Evolutionary conservation across 345 rosid genomes (phyloP).

Genomic region (Diplotaxis tenuifolia): DNA sequence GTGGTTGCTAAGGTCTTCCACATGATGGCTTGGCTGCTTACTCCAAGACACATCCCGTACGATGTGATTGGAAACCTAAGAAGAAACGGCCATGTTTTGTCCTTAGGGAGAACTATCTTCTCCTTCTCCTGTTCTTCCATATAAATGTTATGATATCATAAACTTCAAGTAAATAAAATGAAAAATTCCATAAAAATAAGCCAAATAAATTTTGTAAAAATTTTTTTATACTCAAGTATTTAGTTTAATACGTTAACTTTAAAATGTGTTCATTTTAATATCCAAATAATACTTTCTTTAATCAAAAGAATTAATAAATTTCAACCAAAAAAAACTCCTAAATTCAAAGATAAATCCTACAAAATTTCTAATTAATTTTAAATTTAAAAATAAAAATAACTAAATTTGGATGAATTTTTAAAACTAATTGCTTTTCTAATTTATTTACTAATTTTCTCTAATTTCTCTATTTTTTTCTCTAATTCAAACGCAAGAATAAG

Average conservation of each 20-base stretch:
- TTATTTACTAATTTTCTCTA: too few species aligned
- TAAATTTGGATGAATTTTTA: too few species aligned
- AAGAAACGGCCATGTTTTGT: constrained; percentile 89
- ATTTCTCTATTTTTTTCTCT: too few species aligned
- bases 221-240: too few species aligned
- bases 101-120: constrained; percentile 68
- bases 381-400: too few species aligned
- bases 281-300: too few species aligned
- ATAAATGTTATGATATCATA: not conserved
- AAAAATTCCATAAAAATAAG: not conserved
- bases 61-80: constrained; percentile 74
- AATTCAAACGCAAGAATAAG: too few species aligned
- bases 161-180: too few species aligned
- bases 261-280: not conserved
- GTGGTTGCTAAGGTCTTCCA: constrained; percentile 80
- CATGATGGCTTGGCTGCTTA: constrained; percentile 86
- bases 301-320: constrained; percentile 27
- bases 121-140: constrained; percentile 53
- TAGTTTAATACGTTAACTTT: not conserved
- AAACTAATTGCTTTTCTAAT: too few species aligned
- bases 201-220: not conserved
- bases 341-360: too few species aligned
- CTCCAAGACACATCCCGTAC: constrained; percentile 92
- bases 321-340: too few species aligned
- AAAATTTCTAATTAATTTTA: too few species aligned